Base-by-base conservation (phyloP, 116 monocot genomes). In the Phalaenopsis hybrid region DNA sequence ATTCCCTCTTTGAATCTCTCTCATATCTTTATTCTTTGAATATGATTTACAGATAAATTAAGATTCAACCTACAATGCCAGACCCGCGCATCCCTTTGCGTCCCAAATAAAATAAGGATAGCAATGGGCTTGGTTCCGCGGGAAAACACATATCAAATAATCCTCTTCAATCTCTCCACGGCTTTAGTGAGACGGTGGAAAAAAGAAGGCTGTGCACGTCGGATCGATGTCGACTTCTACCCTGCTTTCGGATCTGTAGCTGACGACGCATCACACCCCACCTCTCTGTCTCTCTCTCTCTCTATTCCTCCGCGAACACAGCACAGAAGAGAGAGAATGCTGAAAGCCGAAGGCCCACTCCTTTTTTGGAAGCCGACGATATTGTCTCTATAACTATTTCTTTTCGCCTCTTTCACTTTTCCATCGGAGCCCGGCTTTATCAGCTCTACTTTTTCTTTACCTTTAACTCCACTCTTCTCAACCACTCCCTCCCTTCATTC, bases 261-360 rank as follows among this genome's bases (percentile, higher is more conserved):
- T 46, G 75, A 46, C 44, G 75, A 75, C 17, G 75, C 75, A 44
- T 21, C n/a, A 44, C 5, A 17, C 16, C 44, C 21, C 75, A 18
- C 45, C 15, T n/a, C 8, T 8, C 44, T 75, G 44, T 75, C 28
- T 77, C 77, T 50, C 50, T 75, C 75, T 75, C 28, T 77, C 77
- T 51, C 51, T 31, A 51, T 77, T 31, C 28, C 77, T 23, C 44
- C 20, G 4, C 52, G 51, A 8, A 5, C 51, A 51, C 52, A 8
- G 15, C 44, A 46, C 65, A 65, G n/a, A 65, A 65, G 65, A 65
- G 65, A 65, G 65, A 75, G 34, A 75, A 75, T 17, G 15, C 15
- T 31, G 49, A 50, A 77, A 77, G 77, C 44, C 46, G 52, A 77
- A 77, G 77, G 51, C 77, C 77, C 77, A 77, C 77, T 77, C 9